Evolutionary conservation across 306 rosid species (phyloP).

Genomic region (Quercus engelmannii): DNA sequence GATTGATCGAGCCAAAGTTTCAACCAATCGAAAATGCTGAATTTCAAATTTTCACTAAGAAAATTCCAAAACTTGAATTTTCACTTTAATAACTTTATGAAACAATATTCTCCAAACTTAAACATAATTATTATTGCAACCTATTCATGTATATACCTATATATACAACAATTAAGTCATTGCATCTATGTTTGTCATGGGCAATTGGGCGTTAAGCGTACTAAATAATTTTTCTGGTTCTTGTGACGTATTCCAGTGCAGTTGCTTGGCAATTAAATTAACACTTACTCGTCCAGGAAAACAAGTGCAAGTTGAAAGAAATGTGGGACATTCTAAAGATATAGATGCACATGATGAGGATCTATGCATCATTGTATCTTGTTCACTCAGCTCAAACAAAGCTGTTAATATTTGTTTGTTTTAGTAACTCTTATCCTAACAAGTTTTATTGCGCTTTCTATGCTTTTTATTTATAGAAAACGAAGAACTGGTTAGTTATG

Average conservation of each 20-base stretch:
- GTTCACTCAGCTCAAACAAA: slow-evolving; percentile 57
- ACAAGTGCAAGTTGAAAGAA: slow-evolving; percentile 37
- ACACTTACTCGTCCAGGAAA: slow-evolving; percentile 49
- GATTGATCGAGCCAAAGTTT: too few species aligned
- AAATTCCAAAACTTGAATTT: too few species aligned
- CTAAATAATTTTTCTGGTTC: slow-evolving; percentile 20
- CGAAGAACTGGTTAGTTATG: background rate
- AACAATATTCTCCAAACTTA: too few species aligned
- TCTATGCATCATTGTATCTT: slow-evolving; percentile 56
- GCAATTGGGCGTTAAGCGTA: background rate
- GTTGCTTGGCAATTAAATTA: slow-evolving; percentile 71
- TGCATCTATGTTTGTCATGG: background rate
- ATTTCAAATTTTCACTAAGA: too few species aligned
- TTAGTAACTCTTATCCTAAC: too few species aligned
- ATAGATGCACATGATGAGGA: slow-evolving; percentile 36
- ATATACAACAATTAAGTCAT: too few species aligned
- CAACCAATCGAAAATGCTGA: too few species aligned
- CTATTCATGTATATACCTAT: too few species aligned
- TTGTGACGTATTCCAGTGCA: slow-evolving; percentile 42
- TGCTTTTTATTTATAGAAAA: slow-evolving; percentile 1
- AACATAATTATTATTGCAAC: too few species aligned
- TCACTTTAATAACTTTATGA: too few species aligned
- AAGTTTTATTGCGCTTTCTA: background rate
- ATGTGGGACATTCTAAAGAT: slow-evolving; percentile 27
- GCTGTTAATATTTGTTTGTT: slow-evolving; percentile 50